A percentile compares a stretch with the other conserved stretches of the same genome.
phyloP scores from a whole-genome alignment of 768 basidiomycete genomes.

The Russula compacta region DNA sequence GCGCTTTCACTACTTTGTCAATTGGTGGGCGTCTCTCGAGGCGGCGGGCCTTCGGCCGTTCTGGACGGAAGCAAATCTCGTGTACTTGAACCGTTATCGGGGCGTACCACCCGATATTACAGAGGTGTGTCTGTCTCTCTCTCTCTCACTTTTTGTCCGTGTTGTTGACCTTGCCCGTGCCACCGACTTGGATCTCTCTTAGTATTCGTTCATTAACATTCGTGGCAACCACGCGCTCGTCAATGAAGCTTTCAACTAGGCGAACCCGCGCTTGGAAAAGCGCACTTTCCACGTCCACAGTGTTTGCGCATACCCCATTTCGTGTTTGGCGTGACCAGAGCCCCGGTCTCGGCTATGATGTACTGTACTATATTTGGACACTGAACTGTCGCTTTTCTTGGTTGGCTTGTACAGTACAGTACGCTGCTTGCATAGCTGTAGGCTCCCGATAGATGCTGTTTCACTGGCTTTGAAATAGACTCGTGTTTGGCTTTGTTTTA shows the following conservation, averaged over 20 bases:
- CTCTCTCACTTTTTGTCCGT: background rate
- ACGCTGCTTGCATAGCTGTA: no score
- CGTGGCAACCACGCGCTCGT: constrained; percentile 2
- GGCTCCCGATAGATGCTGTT: background rate
- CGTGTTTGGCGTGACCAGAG: background rate
- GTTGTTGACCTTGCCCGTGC: no score
- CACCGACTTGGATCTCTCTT: background rate
- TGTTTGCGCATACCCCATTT: background rate
- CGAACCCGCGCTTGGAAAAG: background rate
- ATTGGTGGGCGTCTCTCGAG: constrained; percentile 65
- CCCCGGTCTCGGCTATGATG: background rate
- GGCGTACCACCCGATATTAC: constrained; percentile 32
- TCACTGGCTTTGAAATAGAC: background rate
- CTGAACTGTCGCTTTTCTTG: background rate
- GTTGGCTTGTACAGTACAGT: background rate
- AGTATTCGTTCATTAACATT: constrained; percentile 31
- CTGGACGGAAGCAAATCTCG: constrained; percentile 50
- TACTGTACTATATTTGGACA: background rate
- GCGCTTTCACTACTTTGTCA: constrained; percentile 42
- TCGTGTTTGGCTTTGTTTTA: background rate
- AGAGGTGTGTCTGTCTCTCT: constrained; percentile 27
- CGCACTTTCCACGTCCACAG: background rate
- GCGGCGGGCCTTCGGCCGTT: constrained; percentile 29
- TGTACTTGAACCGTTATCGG: constrained; percentile 35
- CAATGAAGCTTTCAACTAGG: background rate